Base-by-base conservation (phyloP, 768 basidiomycete species). In the Trametes cingulata region DNA sequence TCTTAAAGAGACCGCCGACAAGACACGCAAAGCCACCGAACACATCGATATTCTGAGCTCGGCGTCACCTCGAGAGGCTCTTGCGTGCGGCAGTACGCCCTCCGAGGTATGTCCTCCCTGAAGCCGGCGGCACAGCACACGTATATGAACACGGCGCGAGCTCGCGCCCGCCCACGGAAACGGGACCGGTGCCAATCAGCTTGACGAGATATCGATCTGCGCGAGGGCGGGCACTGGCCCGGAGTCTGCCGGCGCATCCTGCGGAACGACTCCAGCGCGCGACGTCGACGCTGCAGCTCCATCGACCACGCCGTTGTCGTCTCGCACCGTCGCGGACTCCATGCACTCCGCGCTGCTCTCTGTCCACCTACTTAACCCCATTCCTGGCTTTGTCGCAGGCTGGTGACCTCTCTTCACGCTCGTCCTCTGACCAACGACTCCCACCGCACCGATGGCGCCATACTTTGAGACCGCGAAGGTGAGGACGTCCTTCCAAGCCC, bases 381-480 rank as follows among this genome's bases (percentile, higher is more conserved):
- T 25, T 49, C 25, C 54, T 13, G 37, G 17, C 14, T 29, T 35
- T 19, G 15, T 10, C 25, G 39, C 6, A 35, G 29, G 20, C 22
- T 8, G 22, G 19, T 33, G 35, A 22, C 20, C 25, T 29, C 17
- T 29, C 22, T 40, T 22, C 17, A 20, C 27, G 36, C 20, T 20
- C 37, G 12, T 27, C 27, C 47, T 50, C 41, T 19, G 24, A 33
- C 20, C 49, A 12, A 48, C 22, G 36, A 33, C 49, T 40, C 40
- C 46, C 52, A 22, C 46, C 35, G 15, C 36, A 27, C 61, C 56
- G 65, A 80, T 84, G 82, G 64, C 79, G 15, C 87, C 86, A 9
- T 82, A 88, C 67, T 88, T 88, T 62, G 85, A 88, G 74, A 83
- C 83, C 10, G 84, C 86, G 56, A 87, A 83, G 76, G 87, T 87